A percentile compares a stretch with the other conserved stretches of the same genome.
These are phyloP conservation scores for Aspergillus novoparasiticus DNA, from an alignment of 2,329 filamentous ascomycete species.

Conservation along the genomic window DNA sequence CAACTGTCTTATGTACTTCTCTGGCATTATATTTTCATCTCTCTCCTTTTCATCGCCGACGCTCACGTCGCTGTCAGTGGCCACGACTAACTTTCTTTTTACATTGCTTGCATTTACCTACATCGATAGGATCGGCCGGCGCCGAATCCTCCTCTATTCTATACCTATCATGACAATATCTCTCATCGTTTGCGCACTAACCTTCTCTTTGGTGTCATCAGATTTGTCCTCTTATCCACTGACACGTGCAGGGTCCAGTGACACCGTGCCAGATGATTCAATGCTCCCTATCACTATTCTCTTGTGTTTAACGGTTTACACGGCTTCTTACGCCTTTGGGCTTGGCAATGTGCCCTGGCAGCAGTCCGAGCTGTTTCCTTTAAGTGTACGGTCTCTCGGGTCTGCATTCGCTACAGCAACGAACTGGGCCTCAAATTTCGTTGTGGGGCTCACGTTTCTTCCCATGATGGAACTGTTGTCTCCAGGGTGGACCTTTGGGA, in stretches of 20 bases:
- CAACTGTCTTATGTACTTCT: slow-evolving; percentile 92
- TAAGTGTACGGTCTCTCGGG: slow-evolving; percentile 63
- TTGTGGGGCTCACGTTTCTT: slow-evolving; percentile 83
- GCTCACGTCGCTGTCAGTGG: slow-evolving; percentile 76
- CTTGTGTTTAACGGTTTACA: slow-evolving; percentile 76
- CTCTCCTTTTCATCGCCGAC: slow-evolving; percentile 79
- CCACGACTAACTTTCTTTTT: slow-evolving; percentile 80
- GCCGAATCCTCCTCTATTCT: slow-evolving; percentile 78
- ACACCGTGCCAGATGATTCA: slow-evolving; percentile 26
- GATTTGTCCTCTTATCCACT: slow-evolving; percentile 24
- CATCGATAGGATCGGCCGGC: slow-evolving; percentile 78
- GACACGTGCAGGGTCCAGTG: slow-evolving; percentile 17
- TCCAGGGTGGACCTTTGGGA: slow-evolving; percentile 74
- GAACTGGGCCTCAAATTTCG: slow-evolving; percentile 85
- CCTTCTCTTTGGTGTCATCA: slow-evolving; percentile 66
- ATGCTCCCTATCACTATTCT: slow-evolving; percentile 62
- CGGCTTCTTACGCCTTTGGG: slow-evolving; percentile 81
- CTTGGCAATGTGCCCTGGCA: slow-evolving; percentile 96
- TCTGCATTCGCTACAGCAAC: slow-evolving; percentile 69
- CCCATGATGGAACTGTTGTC: slow-evolving; percentile 79
- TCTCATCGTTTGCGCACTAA: slow-evolving; percentile 69
- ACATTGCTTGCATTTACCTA: slow-evolving; percentile 73
- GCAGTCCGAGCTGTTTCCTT: slow-evolving; percentile 86
- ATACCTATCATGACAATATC: slow-evolving; percentile 81
- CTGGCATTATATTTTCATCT: slow-evolving; percentile 76